A percentile compares a stretch with the other conserved stretches of the same genome.
These are phyloP conservation scores for Aureobasidium subglaciale DNA, from an alignment of 2,329 filamentous ascomycete genomes.

Conservation along the genomic window DNA sequence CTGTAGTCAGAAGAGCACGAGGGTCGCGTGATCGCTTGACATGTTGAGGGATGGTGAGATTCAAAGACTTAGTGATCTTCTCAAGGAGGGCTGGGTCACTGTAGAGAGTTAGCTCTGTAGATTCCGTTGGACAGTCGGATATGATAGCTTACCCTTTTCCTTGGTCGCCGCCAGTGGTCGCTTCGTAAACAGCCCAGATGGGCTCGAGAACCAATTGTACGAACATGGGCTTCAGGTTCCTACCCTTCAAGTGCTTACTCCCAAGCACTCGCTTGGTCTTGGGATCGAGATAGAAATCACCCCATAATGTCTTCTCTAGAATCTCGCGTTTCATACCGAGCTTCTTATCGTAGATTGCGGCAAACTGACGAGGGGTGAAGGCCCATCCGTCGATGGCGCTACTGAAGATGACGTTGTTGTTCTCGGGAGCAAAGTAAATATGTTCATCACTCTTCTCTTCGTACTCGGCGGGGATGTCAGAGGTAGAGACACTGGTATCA, in stretches of 20 bases:
- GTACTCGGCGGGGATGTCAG: slow-evolving; percentile 52
- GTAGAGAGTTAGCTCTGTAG: slow-evolving; percentile 17
- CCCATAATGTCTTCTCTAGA: slow-evolving; percentile 93
- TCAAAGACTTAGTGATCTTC: slow-evolving; percentile 90
- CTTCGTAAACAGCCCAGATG: slow-evolving; percentile 92
- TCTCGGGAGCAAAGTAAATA: slow-evolving; percentile 95
- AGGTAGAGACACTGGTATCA: slow-evolving; percentile 44
- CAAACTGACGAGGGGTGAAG: slow-evolving; percentile 92
- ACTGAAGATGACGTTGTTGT: slow-evolving; percentile 98
- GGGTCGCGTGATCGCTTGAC: slow-evolving; percentile 77
- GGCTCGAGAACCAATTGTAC: slow-evolving; percentile 93
- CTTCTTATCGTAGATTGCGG: slow-evolving; percentile 90
- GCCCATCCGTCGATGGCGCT: slow-evolving; percentile 99
- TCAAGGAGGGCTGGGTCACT: slow-evolving; percentile 74
- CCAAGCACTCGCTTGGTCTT: slow-evolving; percentile 92
- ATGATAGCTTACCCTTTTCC: slow-evolving; percentile 62
- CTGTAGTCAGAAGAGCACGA: slow-evolving; percentile 70
- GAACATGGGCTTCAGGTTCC: slow-evolving; percentile 91
- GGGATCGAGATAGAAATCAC: slow-evolving; percentile 90
- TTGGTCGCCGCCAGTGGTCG: slow-evolving; percentile 73
- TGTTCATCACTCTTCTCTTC: slow-evolving; percentile 94
- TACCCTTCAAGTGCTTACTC: slow-evolving; percentile 85
- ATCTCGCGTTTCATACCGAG: slow-evolving; percentile 83
- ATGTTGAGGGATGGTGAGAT: slow-evolving; percentile 76
- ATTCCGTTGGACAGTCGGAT: background rate